These are phyloP conservation scores for Thelonectria olida DNA, from an alignment of 2,329 filamentous ascomycete genomes.

Conservation along the genomic window DNA sequence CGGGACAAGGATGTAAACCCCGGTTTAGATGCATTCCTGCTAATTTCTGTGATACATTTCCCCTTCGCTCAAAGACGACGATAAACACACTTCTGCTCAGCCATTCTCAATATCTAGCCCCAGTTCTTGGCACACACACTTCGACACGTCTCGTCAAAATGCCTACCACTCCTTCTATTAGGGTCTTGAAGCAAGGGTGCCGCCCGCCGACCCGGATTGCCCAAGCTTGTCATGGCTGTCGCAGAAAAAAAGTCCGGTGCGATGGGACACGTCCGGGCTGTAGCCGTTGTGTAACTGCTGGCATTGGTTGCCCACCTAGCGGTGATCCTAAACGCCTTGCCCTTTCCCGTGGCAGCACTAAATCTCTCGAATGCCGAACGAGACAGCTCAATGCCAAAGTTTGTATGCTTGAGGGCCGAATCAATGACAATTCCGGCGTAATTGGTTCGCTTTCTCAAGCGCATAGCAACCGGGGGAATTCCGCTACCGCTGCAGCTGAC, in stretches of 20 bases:
- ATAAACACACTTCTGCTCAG: too few relatives aligned
- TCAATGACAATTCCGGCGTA: slow-evolving; percentile 98
- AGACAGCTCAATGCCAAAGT: slow-evolving; percentile 84
- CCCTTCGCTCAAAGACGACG: too few relatives aligned
- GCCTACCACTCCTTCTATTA: slow-evolving; percentile 99
- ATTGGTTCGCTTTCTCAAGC: slow-evolving; percentile 95
- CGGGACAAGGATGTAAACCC: too few relatives aligned
- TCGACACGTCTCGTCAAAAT: slow-evolving; percentile 68
- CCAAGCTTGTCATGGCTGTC: slow-evolving; percentile 91
- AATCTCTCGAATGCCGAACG: slow-evolving; percentile 94
- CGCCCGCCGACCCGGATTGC: slow-evolving; percentile 93
- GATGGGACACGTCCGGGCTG: slow-evolving; percentile 95
- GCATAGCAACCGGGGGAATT: slow-evolving; percentile 62
- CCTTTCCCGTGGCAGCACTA: slow-evolving; percentile 95
- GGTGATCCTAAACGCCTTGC: slow-evolving; percentile 95
- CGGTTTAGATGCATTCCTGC: too few relatives aligned
- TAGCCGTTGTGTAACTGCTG: slow-evolving; percentile 94
- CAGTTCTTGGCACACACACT: too few relatives aligned
- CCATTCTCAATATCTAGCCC: too few relatives aligned
- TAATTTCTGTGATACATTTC: too few relatives aligned
- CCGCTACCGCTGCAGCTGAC: slow-evolving; percentile 50
- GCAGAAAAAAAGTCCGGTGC: slow-evolving; percentile 98
- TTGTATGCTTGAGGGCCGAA: slow-evolving; percentile 85
- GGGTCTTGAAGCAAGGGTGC: slow-evolving; percentile 97
- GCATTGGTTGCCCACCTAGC: slow-evolving; percentile 98